Base-by-base conservation (phyloP, 1,284 basidiomycete species). In the Pseudozyma hubeiensis region DNA sequence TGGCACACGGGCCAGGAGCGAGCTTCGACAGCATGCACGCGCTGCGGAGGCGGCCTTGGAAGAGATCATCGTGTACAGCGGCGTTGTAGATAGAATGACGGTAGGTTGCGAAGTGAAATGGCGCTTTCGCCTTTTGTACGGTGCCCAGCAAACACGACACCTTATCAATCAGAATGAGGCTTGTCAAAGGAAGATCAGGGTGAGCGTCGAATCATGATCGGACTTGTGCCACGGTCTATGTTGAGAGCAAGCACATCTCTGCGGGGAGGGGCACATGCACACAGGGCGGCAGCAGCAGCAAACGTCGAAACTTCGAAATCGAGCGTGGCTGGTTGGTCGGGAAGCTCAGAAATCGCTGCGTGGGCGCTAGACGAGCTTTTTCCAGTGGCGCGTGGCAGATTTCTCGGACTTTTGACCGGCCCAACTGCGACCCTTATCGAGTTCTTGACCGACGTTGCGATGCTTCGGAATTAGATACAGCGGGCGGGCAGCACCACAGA, bases 401-500 rank as follows among this genome's bases (percentile, higher is more conserved):
- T 53, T 7, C 11, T 49, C 66, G 66, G 66, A 51, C 52, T 60
- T 55, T 69, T 69, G 53, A 52, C 49, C 66, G 66, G 66, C 53
- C 48, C 56, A 33, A 59, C 41, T 29, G 58, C 52, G 44, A 54
- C 54, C 55, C 51, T 55, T 44, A 24, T 44, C 30, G 7, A 24
- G 17, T 53, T 30, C 9, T 17, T 31, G 41, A 24, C 7, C 10
- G 13, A 31, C 31, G 14, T 14, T 43, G 13, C 34, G 24, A 7
- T 31, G 3, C 41, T 13, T 57, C 64, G 54, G 64, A 40, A 35
- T 66, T 60, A 66, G 56, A 16, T 14, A 10, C 35, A 14, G 35
- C 35, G 35, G 24, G 35, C 35, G 35, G 14, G 10, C 8, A 37
- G 35, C 35, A 37, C 8, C 35, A 14, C 14, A 9, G 14, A 37